Evolutionary conservation across 352 stramenopile genomes (phyloP).

Genomic region (Phytophthora uliginosa): DNA sequence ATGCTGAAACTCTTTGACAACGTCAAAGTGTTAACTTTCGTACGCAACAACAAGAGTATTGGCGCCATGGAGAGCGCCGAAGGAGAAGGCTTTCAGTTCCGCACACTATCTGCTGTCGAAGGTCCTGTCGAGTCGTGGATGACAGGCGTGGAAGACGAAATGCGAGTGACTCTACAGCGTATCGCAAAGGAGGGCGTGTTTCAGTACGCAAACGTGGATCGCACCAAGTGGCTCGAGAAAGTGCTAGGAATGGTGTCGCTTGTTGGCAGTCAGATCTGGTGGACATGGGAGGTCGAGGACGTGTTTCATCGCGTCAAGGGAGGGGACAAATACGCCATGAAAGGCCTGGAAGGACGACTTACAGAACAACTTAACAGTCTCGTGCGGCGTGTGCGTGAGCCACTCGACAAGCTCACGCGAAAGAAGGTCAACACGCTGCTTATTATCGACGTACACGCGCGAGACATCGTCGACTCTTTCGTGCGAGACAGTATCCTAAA

Average conservation of each 20-base stretch:
- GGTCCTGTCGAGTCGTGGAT: slow-evolving; percentile 95
- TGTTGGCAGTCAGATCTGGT: slow-evolving; percentile 95
- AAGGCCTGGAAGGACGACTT: slow-evolving; percentile 92
- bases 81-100: slow-evolving; percentile 91
- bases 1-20: slow-evolving; percentile 98
- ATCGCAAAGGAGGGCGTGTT: slow-evolving; percentile 96
- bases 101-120: slow-evolving; percentile 84
- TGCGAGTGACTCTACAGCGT: slow-evolving; percentile 85
- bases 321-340: slow-evolving; percentile 96
- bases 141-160: slow-evolving; percentile 93
- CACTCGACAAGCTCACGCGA: slow-evolving; percentile 82
- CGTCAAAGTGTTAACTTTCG: slow-evolving; percentile 93
- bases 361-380: slow-evolving; percentile 93
- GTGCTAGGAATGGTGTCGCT: slow-evolving; percentile 94
- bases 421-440: slow-evolving; percentile 96
- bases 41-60: slow-evolving; percentile 91
- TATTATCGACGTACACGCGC: slow-evolving; percentile 93
- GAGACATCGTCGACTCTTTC: slow-evolving; percentile 93
- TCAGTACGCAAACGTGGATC: slow-evolving; percentile 90
- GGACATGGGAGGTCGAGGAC: slow-evolving; percentile 96
- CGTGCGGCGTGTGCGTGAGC: slow-evolving; percentile 91
- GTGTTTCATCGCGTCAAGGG: slow-evolving; percentile 91
- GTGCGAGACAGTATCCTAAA: slow-evolving; percentile 92
- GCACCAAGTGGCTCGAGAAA: slow-evolving; percentile 90
- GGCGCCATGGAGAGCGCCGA: slow-evolving; percentile 93